Evolutionary conservation across 345 rosid species (phyloP).

Genomic region (Physaria fendleri): DNA sequence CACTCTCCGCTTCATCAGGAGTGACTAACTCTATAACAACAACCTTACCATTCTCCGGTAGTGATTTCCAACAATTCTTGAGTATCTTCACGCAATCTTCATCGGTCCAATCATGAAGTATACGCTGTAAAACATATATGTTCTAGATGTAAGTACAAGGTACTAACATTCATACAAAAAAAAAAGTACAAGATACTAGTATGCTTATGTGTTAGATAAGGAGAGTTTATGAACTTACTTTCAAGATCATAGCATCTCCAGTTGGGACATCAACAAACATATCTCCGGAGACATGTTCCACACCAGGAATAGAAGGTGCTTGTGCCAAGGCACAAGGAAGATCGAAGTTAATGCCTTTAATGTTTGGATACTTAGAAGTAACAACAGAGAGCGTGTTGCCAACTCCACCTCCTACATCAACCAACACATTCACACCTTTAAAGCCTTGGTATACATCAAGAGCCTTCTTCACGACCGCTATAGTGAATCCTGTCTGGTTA

Average conservation of each 20-base stretch:
- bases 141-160: background rate
- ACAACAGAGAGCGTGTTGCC: slow-evolving; percentile 47
- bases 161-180: background rate
- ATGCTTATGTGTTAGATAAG: background rate
- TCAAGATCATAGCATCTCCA: slow-evolving; percentile 81
- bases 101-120: slow-evolving; percentile 41
- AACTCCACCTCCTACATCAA: slow-evolving; percentile 69
- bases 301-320: slow-evolving; percentile 33
- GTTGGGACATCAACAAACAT: slow-evolving; percentile 70
- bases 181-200: no score
- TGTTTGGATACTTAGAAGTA: slow-evolving; percentile 41
- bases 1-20: slow-evolving; percentile 24
- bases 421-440: slow-evolving; percentile 36
- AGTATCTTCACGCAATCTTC: slow-evolving; percentile 42
- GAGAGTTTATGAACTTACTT: slow-evolving; percentile 32
- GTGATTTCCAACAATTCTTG: slow-evolving; percentile 40
- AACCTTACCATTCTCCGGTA: slow-evolving; percentile 38
- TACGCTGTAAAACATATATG: slow-evolving; percentile 24
- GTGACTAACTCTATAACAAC: slow-evolving; percentile 38
- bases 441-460: slow-evolving; percentile 55
- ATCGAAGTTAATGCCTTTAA: slow-evolving; percentile 49
- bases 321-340: slow-evolving; percentile 26
- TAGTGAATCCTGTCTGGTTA: slow-evolving; percentile 41
- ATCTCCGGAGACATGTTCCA: slow-evolving; percentile 78
- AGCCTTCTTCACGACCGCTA: slow-evolving; percentile 43